Percentiles rank a stretch among this genome's conserved stretches.
Conservation (phyloP, 2,329 filamentous ascomycete genomes). For the Blastomyces silverae region DNA sequence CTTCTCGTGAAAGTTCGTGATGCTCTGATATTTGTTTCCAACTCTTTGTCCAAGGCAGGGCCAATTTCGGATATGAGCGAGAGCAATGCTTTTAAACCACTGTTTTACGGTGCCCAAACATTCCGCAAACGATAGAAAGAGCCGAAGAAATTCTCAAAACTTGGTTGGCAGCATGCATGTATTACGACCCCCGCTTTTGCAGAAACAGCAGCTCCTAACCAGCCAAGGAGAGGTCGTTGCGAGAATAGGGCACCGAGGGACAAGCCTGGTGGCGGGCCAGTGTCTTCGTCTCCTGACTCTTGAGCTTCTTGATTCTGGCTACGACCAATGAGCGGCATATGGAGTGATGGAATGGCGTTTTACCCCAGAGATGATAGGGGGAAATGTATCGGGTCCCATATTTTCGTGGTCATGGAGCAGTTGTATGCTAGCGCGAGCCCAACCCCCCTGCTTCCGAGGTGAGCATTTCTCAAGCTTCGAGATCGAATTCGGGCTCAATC, state of each 20-base stretch:
- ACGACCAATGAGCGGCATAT: background rate
- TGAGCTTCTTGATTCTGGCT: background rate
- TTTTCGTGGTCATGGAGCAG: background rate
- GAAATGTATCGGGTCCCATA: background rate
- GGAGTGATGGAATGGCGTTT: background rate
- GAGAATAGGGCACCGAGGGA: background rate
- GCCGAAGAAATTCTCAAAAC: background rate
- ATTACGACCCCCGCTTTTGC: slow-evolving; percentile 5
- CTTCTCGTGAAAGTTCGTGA: background rate
- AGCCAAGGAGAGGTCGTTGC: background rate
- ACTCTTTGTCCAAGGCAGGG: background rate
- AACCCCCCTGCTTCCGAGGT: background rate
- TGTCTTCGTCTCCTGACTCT: background rate
- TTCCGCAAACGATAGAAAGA: background rate
- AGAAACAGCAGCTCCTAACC: background rate
- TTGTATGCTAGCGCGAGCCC: background rate
- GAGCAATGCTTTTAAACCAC: slow-evolving; percentile 6
- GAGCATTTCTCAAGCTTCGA: background rate
- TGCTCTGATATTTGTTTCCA: background rate
- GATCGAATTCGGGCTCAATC: background rate
- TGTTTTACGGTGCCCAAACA: background rate
- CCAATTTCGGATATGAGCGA: background rate
- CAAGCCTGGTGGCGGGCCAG: background rate
- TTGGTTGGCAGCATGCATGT: background rate
- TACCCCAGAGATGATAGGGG: background rate